Base-by-base conservation (phyloP, 2,329 filamentous ascomycete genomes). In the Tolypocladium amazonense region DNA sequence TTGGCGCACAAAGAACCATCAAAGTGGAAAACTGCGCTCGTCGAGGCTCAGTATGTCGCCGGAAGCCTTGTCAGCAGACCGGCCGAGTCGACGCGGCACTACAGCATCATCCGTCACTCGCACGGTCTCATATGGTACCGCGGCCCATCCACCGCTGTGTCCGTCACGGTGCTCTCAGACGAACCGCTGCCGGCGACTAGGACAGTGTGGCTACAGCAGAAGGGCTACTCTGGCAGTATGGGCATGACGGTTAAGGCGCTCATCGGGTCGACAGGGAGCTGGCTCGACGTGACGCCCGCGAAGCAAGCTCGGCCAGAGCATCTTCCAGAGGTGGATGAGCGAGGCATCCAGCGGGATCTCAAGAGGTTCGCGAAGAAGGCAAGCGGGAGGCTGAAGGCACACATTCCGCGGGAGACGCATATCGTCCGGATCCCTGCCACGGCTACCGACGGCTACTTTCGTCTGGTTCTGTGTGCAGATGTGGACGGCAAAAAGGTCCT, bases 241-340 rank as follows among this genome's bases (percentile, higher is more conserved):
- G 88, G 88, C 23, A 88, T 90, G 82, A 79, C 79, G 8, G 73
- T 86, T 35, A 88, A 87, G 68, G 81, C 85, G 0, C 70, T 89
- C 1, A 72, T 89, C 41, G 81, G 85, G 9, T 77, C 80, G 0
- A 82, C 79, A 15, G 76, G 78, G 9, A 77, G 74, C 65, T 90
- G 88, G 87, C 75, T 89, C 15, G 80, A 90, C 60, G 86, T 89
- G 2, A 90, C 88, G 0, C 88, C 88, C 0, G 74, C 75, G 0
- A 71, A 77, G 2, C 75, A 76, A 27, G 77, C 81, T 0, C 67
- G 70, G 0, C 66, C 76, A 0, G 73, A 79, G 0, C 79, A 86
- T 55, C 66, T 89, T 1, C 73, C 79, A 0, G 74, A 77, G 1
- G 73, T 72, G 0, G 84, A 88, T 41, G 88, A 89, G 67, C 78